Evolutionary conservation across 2,329 filamentous ascomycete species (phyloP).

Genomic region (Albifimbria verrucaria): DNA sequence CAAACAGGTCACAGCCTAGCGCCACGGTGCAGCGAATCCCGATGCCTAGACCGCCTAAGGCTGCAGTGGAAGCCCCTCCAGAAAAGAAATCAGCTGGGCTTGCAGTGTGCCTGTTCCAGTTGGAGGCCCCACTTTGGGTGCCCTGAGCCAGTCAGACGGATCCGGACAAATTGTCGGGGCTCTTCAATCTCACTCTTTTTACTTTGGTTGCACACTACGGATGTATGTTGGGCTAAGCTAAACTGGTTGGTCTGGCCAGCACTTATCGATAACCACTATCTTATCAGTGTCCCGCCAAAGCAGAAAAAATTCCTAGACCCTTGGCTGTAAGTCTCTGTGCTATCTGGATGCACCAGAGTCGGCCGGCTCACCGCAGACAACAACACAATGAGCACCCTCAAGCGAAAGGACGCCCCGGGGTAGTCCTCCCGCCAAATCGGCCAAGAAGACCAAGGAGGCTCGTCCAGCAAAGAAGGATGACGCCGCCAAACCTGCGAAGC

Average conservation of each 20-base stretch:
- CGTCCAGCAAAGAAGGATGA: slow-evolving; percentile 45
- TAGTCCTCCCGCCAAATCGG: slow-evolving; percentile 45
- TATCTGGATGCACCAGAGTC: background rate
- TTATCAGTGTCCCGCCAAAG: slow-evolving; percentile 3
- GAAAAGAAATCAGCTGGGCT: too few species aligned
- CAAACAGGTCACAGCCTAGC: background rate
- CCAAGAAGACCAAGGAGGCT: slow-evolving; percentile 42
- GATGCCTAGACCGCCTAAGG: background rate
- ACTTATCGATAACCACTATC: slow-evolving; percentile 2
- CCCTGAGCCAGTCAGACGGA: too few species aligned
- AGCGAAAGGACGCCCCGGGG: slow-evolving; percentile 57
- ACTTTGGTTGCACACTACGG: too few species aligned
- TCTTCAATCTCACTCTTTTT: too few species aligned
- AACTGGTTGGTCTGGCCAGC: background rate
- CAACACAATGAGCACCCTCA: slow-evolving; percentile 51
- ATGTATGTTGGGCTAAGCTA: too few species aligned
- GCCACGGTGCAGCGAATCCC: background rate
- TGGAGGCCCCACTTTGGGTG: too few species aligned
- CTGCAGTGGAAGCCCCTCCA: background rate
- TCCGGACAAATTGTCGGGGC: background rate
- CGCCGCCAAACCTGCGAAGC: slow-evolving; percentile 24
- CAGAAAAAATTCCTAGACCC: background rate
- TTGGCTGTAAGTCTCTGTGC: background rate
- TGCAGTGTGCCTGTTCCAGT: too few species aligned
- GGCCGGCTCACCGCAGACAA: slow-evolving; percentile 16